Evolutionary conservation across 257 asterid species (phyloP), one percentile per base, ranked within the genome.

Genomic region (Lithospermum erythrorhizon): DNA sequence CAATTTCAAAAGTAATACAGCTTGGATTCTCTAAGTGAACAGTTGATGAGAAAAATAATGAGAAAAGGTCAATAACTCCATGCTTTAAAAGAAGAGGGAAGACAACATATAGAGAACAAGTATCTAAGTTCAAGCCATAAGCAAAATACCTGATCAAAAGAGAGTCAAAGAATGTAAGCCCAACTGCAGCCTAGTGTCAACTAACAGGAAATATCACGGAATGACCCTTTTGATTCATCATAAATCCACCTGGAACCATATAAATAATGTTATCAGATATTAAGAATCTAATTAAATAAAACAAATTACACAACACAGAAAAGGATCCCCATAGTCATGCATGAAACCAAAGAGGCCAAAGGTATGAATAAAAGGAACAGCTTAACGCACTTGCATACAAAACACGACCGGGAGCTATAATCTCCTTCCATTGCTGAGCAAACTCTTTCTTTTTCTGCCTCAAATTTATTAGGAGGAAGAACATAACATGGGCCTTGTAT

Each of bases 151-250:
- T 35, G 11, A 35, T 35, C 7, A 35, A 35, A 35, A 6, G 45
- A 2, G 45, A n/a, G n/a, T 9, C 45, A 7, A 35, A 9, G 1
- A 35, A 35, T 35, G 47, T 35, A 13, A 35, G 7, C 47, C 47
- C 1, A 35, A 35, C 47, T 35, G 47, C 57, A 53, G 17, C 23
- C 57, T 53, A 21, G 23, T 3, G 23, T 57, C 30, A 21, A 51
- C 75, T 72, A 87, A 76, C 78, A 87, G 58, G 96, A 82, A 63
- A 79, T 72, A 61, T 87, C 97, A 65, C 96, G 88, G 75, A 90
- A 90, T 23, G 85, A 73, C 72, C 89, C 82, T 79, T 90, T 90
- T 61, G 81, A 80, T 83, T 90, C 95, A 67, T 90, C 97, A 58
- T 90, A 90, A 69, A 90, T 82, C 97, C 97, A 90, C 72, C 97